Evolutionary conservation across 768 basidiomycete species (phyloP), one percentile per base, ranked within the genome.

Genomic region (Boletales sp.): DNA sequence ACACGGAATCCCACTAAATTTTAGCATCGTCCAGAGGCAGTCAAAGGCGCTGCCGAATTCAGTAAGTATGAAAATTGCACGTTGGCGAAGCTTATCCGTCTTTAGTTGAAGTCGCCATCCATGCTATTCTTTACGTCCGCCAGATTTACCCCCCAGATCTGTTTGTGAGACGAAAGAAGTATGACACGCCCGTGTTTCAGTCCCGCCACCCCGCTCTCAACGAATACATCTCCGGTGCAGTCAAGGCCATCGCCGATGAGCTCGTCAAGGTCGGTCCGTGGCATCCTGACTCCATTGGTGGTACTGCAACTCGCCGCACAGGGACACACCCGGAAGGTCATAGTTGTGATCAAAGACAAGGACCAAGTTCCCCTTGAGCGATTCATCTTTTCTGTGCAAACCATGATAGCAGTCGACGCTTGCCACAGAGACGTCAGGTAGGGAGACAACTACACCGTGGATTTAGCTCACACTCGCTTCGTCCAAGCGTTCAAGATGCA

Each of bases 31-130:
- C 36, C 59, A 87, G 87, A 87, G 69, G 75, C 80, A 21, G 75
- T 82, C 41, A 75, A 73, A 47, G 85, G 83, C 18, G 78, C 87
- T 45, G 72, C 80, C 40, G 86, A 88, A 62, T 89, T 89, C 70
- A 82, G 87, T 88, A 56, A 58, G 82, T 68, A 37, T 12, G 15
- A 19, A 37, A 31, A 37, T 18, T n/a, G 15, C 40, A 10, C 24
- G 10, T 10, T 2, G 18, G 14, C 15, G 36, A 19, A 15, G 14
- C 56, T 61, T 6, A 67, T 36, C 27, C 32, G 11, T 10, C 40
- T 27, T 18, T 61, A 98, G 95, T 98, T 58, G 95, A 98, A 64
- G 89, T 94, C 29, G 90, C 90, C 10, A 85, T 97, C 52, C 94
- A 97, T 63, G 86, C 86, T 4, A 91, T 98, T 53, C 79, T 98